Conservation (phyloP, 192 early-diverging fungal genomes). For the Chytriomyces hyalinus region DNA sequence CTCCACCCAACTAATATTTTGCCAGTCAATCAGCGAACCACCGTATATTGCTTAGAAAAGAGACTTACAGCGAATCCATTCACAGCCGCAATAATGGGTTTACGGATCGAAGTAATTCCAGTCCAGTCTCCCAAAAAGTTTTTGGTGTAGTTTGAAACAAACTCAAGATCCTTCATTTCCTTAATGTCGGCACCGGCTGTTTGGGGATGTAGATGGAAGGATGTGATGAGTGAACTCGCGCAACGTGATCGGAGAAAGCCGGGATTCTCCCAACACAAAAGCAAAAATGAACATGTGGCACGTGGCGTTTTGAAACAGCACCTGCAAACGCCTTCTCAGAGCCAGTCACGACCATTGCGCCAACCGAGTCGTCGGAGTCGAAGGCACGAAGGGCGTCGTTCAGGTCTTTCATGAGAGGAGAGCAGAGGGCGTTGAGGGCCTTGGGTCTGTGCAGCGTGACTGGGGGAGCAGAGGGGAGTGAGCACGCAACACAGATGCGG, state of each 20-base stretch:
- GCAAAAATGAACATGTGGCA: background rate
- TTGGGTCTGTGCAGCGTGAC: conserved; percentile 94
- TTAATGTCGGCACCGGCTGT: conserved; percentile 98
- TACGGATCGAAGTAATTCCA: conserved; percentile 85
- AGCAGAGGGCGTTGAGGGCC: conserved; percentile 95
- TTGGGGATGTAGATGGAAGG: background rate
- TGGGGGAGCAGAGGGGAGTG: background rate
- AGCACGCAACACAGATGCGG: background rate
- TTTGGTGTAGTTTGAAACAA: conserved; percentile 84
- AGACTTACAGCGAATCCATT: conserved; percentile 89
- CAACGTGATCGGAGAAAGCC: background rate
- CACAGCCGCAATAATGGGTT: conserved; percentile 97
- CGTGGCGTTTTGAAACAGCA: conserved; percentile 37
- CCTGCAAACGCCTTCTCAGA: conserved; percentile 96
- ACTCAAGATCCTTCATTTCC: conserved; percentile 92
- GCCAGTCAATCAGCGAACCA: background rate
- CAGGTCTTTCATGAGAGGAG: conserved; percentile 89
- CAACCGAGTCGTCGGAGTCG: conserved; percentile 77
- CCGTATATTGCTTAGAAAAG: background rate
- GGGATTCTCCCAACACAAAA: background rate
- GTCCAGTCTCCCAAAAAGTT: conserved; percentile 97
- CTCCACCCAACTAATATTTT: conserved; percentile 82
- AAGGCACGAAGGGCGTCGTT: conserved; percentile 82
- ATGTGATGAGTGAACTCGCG: background rate
- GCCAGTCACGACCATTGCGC: conserved; percentile 94